Percentiles rank a stretch among this genome's conserved stretches.
Conservation (phyloP, 1,139 yeast genomes). For the Geotrichum reessii region DNA sequence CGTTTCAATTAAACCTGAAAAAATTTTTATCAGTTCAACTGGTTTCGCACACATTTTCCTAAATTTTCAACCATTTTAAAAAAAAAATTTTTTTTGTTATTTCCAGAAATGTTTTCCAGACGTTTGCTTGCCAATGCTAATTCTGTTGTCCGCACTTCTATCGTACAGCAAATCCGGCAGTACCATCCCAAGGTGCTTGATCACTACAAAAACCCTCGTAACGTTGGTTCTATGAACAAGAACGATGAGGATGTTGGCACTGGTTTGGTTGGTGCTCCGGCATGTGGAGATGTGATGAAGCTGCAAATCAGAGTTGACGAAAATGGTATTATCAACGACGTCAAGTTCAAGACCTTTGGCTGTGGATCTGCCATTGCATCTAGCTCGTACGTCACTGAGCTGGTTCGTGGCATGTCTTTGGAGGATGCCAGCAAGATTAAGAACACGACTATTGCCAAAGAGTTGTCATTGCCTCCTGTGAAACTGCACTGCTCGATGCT, state of each 20-base stretch:
- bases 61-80: too few relatives aligned
- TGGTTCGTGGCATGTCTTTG: constrained; percentile 89
- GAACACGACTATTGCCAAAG: constrained; percentile 89
- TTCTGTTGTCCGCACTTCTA: neutral
- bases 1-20: neutral
- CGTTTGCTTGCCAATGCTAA: neutral
- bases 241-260: constrained; percentile 80
- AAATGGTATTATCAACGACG: constrained; percentile 88
- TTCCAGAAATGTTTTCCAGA: neutral
- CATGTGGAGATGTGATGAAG: constrained; percentile 99
- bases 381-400: constrained; percentile 87
- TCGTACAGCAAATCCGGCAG: constrained; percentile 8
- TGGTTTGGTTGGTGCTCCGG: constrained; percentile 95
- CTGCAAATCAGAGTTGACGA: constrained; percentile 90
- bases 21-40: neutral
- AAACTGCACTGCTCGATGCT: constrained; percentile 96
- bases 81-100: too few relatives aligned
- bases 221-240: constrained; percentile 89
- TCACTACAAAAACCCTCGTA: constrained; percentile 93
- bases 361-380: constrained; percentile 98
- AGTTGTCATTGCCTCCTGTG: constrained; percentile 91
- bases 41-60: neutral
- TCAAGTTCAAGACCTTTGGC: constrained; percentile 95
- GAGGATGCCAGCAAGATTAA: constrained; percentile 91
- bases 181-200: constrained; percentile 53